A percentile compares a stretch with the other conserved stretches of the same genome.
phyloP scores from a whole-genome alignment of 2,329 filamentous ascomycete species.

The Penicillium aurantiogriseum region DNA sequence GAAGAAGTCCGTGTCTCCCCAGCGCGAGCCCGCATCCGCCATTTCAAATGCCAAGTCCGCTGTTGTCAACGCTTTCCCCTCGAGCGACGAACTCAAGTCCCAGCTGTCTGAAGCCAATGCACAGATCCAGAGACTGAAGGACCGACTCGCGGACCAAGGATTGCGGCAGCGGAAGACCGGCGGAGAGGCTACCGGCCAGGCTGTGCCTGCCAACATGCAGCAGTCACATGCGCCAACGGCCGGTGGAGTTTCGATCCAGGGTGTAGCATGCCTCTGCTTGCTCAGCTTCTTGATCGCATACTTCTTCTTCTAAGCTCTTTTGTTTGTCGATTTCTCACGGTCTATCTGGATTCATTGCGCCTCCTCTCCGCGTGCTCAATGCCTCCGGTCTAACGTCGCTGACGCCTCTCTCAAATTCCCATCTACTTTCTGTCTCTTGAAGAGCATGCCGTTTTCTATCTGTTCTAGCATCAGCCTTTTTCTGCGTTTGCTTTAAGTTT shows the following conservation, averaged over 20 bases:
- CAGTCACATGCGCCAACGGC: constrained; percentile 60
- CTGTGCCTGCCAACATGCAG: constrained; percentile 49
- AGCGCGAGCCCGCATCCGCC: constrained; percentile 36
- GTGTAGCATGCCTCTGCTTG: constrained; percentile 79
- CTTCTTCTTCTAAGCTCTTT: constrained; percentile 76
- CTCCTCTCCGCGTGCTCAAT: constrained; percentile 19
- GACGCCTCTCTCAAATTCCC: constrained; percentile 24
- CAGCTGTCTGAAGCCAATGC: constrained; percentile 75
- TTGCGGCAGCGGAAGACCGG: constrained; percentile 76
- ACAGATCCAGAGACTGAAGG: constrained; percentile 66
- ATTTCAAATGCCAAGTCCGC: constrained; percentile 42
- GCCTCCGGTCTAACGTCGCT: constrained; percentile 25
- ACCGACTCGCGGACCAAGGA: constrained; percentile 64
- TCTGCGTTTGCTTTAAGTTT: constrained; percentile 16
- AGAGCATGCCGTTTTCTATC: constrained; percentile 25
- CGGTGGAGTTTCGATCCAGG: constrained; percentile 76
- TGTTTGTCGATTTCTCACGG: constrained; percentile 11
- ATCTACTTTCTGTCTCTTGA: constrained; percentile 27
- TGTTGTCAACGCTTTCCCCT: constrained; percentile 50
- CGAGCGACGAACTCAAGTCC: constrained; percentile 63
- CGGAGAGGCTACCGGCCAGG: constrained; percentile 51
- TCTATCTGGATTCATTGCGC: constrained; percentile 6
- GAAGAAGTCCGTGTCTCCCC: constrained; percentile 43
- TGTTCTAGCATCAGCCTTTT: constrained; percentile 30
- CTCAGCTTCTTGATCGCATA: constrained; percentile 92